Evolutionary conservation across 2,329 filamentous ascomycete species (phyloP), one percentile per base, ranked within the genome.

Genomic region (Dothideomycetidae sp.): DNA sequence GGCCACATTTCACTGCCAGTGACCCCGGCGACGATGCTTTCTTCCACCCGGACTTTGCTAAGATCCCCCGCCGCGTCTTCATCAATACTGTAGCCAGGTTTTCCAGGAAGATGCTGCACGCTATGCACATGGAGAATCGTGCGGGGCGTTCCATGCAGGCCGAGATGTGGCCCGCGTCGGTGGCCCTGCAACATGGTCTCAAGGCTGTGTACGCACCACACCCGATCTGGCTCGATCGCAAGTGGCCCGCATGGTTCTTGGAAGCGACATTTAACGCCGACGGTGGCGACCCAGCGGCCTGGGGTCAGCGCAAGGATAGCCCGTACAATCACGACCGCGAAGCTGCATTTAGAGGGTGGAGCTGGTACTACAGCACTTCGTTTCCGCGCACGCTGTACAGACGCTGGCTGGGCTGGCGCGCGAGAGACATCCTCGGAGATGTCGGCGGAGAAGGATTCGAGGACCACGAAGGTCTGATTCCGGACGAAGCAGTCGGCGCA

Each of bases 161-260:
- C 0, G 88, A 96, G 59, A 94, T 94, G 86, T 94, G 84, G 84
- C 83, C 86, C 0, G 78, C 79, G 1, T 90, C 81, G 0, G 76
- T 82, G 1, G 82, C 86, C 1, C 68, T 96, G 7, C 86, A 94
- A 42, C 86, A 94, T 55, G 88, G 88, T 9, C 77, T 82, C 61
- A 96, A 94, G 63, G 85, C 83, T 26, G 85, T 94, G 10, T 93
- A 80, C 47, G 84, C 78, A 2, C 88, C 88, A 1, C 88, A 96
- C 51, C 83, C 86, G 1, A 70, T 93, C 39, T 96, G 80, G 54
- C 73, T 88, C 11, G 86, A 93, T 58, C 77, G 86, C 39, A 71
- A 75, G 49, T 96, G 88, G 88, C 85, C 85, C 0, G 70, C 72
- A 2, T 70, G 74, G 36, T 85, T 85, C 52, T 71, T 90, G 43